A percentile compares a stretch with the other conserved stretches of the same genome.
Evolutionary conservation across 345 rosid genomes (phyloP).

Genomic region (Heritiera littoralis): DNA sequence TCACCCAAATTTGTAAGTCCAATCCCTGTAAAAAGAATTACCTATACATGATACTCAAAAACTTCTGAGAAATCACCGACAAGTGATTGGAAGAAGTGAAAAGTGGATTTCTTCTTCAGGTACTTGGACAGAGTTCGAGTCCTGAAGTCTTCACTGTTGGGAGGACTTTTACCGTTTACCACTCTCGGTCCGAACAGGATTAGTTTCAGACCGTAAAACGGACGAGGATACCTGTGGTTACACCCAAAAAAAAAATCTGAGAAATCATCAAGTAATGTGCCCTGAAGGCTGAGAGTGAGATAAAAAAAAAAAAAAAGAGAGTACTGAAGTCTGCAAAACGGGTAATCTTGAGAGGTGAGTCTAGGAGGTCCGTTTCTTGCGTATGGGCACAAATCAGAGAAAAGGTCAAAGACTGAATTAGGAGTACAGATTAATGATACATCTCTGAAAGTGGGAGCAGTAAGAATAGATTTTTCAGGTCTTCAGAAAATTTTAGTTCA

Average conservation of each 20-base stretch:
- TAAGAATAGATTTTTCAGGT: slow-evolving; percentile 17
- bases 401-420: too few species aligned
- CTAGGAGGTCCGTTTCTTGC: slow-evolving; percentile 33
- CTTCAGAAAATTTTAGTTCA: neutral
- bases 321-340: slow-evolving; percentile 26
- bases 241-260: too few species aligned
- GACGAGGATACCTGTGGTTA: too few species aligned
- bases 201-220: too few species aligned
- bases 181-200: too few species aligned
- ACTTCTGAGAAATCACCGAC: too few species aligned
- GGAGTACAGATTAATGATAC: neutral
- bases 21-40: slow-evolving; percentile 20
- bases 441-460: slow-evolving; percentile 16
- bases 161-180: too few species aligned
- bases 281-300: too few species aligned
- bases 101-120: too few species aligned
- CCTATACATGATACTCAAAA: neutral
- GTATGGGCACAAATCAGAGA: neutral
- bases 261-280: neutral
- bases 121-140: too few species aligned
- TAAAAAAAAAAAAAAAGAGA: neutral
- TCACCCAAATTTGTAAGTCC: slow-evolving; percentile 19
- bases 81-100: too few species aligned
- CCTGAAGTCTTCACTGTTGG: too few species aligned
- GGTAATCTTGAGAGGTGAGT: slow-evolving; percentile 31